A percentile compares a stretch with the other conserved stretches of the same genome.
phyloP scores from a whole-genome alignment of 1,284 basidiomycete genomes.

The Ganoderma boninense region DNA sequence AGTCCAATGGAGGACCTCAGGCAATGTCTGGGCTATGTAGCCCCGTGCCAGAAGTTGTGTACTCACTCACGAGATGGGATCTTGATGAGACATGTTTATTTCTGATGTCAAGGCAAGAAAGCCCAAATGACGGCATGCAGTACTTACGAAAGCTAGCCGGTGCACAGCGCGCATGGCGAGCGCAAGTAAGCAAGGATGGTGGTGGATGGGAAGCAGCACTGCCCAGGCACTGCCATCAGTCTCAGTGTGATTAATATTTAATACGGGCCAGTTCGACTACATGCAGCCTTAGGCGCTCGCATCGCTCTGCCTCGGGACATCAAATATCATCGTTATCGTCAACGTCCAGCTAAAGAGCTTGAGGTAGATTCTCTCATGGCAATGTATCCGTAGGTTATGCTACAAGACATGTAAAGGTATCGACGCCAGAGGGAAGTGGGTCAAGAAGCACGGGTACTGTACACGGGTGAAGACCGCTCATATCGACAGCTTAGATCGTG shows the following conservation, averaged over 20 bases:
- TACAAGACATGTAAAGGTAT: neutral
- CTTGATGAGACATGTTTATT: neutral
- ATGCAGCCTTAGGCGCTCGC: neutral
- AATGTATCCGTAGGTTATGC: slow-evolving; percentile 1
- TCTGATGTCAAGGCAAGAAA: neutral
- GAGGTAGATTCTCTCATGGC: neutral
- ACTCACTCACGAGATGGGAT: neutral
- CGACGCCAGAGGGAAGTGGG: neutral
- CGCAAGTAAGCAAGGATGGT: neutral
- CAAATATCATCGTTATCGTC: neutral
- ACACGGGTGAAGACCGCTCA: slow-evolving; percentile 1
- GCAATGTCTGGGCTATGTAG: too few relatives aligned
- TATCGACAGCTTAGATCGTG: neutral
- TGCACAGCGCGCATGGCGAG: neutral
- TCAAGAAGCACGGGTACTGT: slow-evolving; percentile 4
- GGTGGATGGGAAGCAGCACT: neutral
- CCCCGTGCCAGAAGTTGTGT: neutral
- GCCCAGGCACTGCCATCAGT: too few relatives aligned
- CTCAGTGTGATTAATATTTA: too few relatives aligned
- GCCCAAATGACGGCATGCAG: neutral
- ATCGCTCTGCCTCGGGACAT: neutral
- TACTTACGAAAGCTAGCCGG: neutral
- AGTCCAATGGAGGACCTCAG: neutral
- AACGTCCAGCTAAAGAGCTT: neutral
- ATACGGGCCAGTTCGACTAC: too few relatives aligned